Base-by-base conservation (phyloP, 192 early-diverging fungal species). In the Thamnidium elegans region DNA sequence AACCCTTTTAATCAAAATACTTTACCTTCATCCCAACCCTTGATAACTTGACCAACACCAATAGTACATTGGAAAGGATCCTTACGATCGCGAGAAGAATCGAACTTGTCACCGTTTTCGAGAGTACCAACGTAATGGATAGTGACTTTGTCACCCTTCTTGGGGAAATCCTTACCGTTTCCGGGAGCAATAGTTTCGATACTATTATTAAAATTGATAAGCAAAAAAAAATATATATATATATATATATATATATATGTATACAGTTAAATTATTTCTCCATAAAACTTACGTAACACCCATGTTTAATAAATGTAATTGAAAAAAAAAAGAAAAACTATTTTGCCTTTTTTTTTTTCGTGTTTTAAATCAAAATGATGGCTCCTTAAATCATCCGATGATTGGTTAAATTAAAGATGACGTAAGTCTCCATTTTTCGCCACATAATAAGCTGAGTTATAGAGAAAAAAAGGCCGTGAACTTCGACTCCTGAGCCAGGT, bases 1-100 rank as follows among this genome's bases (percentile, higher is more conserved):
- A 9, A 9, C 9, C 36, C 8, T 23, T 31, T 31, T 8, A 26
- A 23, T 26, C 6, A 31, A 11, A 11, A 31, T 4, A 26, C 60
- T 42, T 60, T 70, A 75, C 79, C 80, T 71, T 84, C 77, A 62
- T 86, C 80, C 80, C 82, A 85, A 14, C 81, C 93, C 58, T 81
- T 76, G 76, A 99, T 99, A 65, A 99, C 94, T 70, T 88, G 93
- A 3, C 93, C 92, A 23, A 94, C 89, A 68, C 97, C 97, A 67
- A 99, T 97, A 48, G 76, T 79, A 79, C 89, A 93, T 23, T 79
- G 78, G 66, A 97, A 99, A 45, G 97, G 94, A 67, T 89, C 60
- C 21, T 83, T 79, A 68, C 94, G 93, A 76, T 95, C 85, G 59
- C 78, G 71, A 59, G 91, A 92, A 58, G 90, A 92, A 74, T 99